Evolutionary conservation across 1,284 basidiomycete genomes (phyloP), one percentile per base, ranked within the genome.

Genomic region (Bjerkandera adusta): DNA sequence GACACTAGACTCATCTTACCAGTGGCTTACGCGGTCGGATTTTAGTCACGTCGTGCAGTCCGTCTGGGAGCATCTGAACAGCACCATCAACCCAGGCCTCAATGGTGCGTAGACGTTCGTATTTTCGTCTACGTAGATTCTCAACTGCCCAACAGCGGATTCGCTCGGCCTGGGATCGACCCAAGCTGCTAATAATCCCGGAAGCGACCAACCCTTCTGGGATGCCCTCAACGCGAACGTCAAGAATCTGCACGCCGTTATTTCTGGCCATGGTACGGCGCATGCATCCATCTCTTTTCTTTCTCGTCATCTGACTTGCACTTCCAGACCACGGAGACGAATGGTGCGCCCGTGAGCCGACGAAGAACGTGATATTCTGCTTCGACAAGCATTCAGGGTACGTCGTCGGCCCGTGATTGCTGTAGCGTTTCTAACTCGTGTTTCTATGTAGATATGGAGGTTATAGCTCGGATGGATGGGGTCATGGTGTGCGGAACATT

Each of bases 301-400:
- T 10, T n/a, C n/a, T n/a, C n/a, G n/a, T n/a, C n/a, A n/a, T n/a
- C n/a, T n/a, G n/a, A n/a, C n/a, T n/a, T n/a, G n/a, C n/a, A n/a
- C n/a, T 39, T 27, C 18, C 53, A 84, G 82, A 83, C 58, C 84
- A 86, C 52, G 83, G 83, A 1, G 74, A 85, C 47, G 83, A 86
- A 61, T 87, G 84, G 83, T 86, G 84, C 52, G 72, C 75, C 15
- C 75, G 81, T 24, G 83, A 85, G 54, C 73, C 73, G 1, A 71
- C 68, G 1, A 78, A 80, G 54, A 62, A 76, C 30, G 73, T 83
- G 10, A 76, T 84, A 1, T 85, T 85, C 63, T 87, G 84, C 58
- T 87, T 86, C 53, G 70, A 75, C 55, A 87, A 87, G 58, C 84
- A 86, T 59, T 81, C 82, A 2, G 83, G 83, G 81, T 84, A 52